Evolutionary conservation across 2,329 filamentous ascomycete genomes (phyloP).

Genomic region (Huntiella moniliformis): DNA sequence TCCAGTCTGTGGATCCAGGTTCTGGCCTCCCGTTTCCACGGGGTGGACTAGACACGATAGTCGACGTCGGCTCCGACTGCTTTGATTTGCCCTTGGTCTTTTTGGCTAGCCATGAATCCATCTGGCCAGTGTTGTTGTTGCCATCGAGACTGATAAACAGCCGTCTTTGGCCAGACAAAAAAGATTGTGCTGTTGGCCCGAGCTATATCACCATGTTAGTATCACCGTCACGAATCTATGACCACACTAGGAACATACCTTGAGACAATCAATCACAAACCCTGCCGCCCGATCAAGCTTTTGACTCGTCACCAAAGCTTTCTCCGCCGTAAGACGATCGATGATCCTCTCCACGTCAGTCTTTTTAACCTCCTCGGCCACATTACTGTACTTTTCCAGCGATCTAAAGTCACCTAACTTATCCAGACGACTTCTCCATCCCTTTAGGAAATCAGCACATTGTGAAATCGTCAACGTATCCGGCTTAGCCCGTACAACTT

Average conservation of each 20-base stretch:
- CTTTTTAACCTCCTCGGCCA: conserved; percentile 49
- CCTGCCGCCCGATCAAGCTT: conserved; percentile 37
- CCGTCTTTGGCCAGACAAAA: conserved; percentile 26
- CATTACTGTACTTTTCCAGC: conserved; percentile 36
- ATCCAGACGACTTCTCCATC: conserved; percentile 18
- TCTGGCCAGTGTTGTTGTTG: conserved; percentile 15
- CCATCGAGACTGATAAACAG: conserved; percentile 25
- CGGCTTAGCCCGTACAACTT: conserved; percentile 41
- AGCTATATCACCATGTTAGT: conserved; percentile 16
- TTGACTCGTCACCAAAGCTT: conserved; percentile 51
- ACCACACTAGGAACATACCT: too few species aligned
- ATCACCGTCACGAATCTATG: background rate
- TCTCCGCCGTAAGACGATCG: conserved; percentile 52
- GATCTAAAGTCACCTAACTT: conserved; percentile 3
- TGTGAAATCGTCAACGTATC: conserved; percentile 52
- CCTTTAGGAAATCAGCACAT: conserved; percentile 69
- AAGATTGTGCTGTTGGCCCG: conserved; percentile 24
- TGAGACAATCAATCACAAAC: conserved; percentile 58
- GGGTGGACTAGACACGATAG: conserved; percentile 36
- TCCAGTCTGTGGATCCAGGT: conserved; percentile 16
- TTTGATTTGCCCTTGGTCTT: conserved; percentile 21
- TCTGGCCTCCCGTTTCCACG: conserved; percentile 13
- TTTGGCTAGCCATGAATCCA: background rate
- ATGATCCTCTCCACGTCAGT: conserved; percentile 74
- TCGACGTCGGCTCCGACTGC: conserved; percentile 21